Percentiles rank a stretch among this genome's conserved stretches.
These are phyloP conservation scores for Colletotrichum siamense DNA, from an alignment of 2,329 filamentous ascomycete genomes.

Conservation along the genomic window DNA sequence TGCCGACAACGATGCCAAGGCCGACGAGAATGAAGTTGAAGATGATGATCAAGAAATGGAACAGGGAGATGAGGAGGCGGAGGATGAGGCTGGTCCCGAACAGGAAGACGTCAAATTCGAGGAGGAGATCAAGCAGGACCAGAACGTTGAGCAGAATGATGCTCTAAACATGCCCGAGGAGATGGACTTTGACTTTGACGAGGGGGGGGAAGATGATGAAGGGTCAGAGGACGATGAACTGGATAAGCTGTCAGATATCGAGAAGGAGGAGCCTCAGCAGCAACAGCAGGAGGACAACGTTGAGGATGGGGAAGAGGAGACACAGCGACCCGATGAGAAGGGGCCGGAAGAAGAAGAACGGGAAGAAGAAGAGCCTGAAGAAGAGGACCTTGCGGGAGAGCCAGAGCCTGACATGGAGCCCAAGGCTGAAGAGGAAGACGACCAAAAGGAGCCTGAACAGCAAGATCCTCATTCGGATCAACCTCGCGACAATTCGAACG, in stretches of 20 bases:
- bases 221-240: slow-evolving; percentile 61
- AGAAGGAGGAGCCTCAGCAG: slow-evolving; percentile 42
- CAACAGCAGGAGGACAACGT: slow-evolving; percentile 40
- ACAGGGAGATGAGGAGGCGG: slow-evolving; percentile 49
- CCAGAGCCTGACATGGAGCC: slow-evolving; percentile 49
- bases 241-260: slow-evolving; percentile 61
- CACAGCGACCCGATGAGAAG: slow-evolving; percentile 34
- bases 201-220: slow-evolving; percentile 63
- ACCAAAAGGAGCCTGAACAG: slow-evolving; percentile 42
- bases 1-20: slow-evolving; percentile 62
- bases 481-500: slow-evolving; percentile 51
- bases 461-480: slow-evolving; percentile 32
- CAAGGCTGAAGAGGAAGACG: slow-evolving; percentile 60
- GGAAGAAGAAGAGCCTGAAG: slow-evolving; percentile 28
- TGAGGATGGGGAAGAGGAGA: slow-evolving; percentile 36
- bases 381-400: slow-evolving; percentile 39
- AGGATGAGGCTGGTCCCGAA: slow-evolving; percentile 66
- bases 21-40: slow-evolving; percentile 43
- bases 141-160: slow-evolving; percentile 82
- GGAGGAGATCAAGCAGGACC: slow-evolving; percentile 69
- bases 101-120: slow-evolving; percentile 60
- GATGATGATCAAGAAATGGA: slow-evolving; percentile 45
- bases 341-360: slow-evolving; percentile 33
- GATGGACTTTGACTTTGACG: slow-evolving; percentile 83
- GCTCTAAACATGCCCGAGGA: slow-evolving; percentile 86